Base-by-base conservation (phyloP, 352 stramenopile genomes). In the Halophytophthora polymorphica region DNA sequence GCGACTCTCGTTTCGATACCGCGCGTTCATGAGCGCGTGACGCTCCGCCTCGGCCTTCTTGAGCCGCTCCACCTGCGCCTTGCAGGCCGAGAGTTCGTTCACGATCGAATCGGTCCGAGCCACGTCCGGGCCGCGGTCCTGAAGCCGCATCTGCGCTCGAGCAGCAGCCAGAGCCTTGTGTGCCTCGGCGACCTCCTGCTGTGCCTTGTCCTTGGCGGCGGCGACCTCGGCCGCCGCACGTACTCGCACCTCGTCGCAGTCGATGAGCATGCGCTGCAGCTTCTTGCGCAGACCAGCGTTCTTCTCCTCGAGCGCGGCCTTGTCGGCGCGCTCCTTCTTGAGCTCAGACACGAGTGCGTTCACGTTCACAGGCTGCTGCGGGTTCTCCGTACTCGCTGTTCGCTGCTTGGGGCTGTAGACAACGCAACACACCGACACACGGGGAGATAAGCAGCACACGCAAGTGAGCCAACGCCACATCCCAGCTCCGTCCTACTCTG, bases 241-340 rank as follows among this genome's bases (percentile, higher is more conserved):
- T 7, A 88, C 72, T n/a, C 74, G 70, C 34, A 84, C 71, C 62
- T 89, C 69, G 29, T 88, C 80, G 28, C 71, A 83, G 54, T 90
- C 67, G 50, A 91, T 93, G 6, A 93, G 55, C 77, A 90, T 89
- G 8, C 79, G 65, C 57, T 93, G 83, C 37, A 91, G 52, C 6
- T 68, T 58, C 51, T 90, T 93, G 13, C 83, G 71, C 25, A 93
- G 48, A 14, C 52, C 59, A 10, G 66, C 55, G 48, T 90, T 93
- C 56, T 88, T 90, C 28, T 85, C 73, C 38, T 86, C 76, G 1
- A 93, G 53, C 13, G 45, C 58, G 34, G 47, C 42, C 29, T 79
- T 81, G 50, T 86, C 73, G 2, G 66, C 57, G 1, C 62, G 61
- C 45, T 85, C 75, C 33, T 76, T 79, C 60, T 84, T 75, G 3